Evolutionary conservation across 1,284 basidiomycete genomes (phyloP), one percentile per base, ranked within the genome.

Genomic region (Jaminaea rosea): DNA sequence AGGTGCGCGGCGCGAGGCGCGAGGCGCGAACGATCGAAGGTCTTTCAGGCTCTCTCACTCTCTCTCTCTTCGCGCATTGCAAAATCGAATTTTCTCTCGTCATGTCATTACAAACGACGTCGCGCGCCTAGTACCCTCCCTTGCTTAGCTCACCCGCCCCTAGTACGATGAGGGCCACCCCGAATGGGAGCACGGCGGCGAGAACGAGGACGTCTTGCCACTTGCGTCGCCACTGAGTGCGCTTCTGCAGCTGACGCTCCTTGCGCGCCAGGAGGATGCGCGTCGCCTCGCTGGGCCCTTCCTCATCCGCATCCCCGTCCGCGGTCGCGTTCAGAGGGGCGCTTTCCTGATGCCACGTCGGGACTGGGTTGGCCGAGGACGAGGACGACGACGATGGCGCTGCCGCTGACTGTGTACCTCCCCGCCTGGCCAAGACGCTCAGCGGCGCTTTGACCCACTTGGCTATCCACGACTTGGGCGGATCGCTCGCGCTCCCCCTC

Each of bases 231-330:
- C 55, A 39, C 15, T 47, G 11, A n/a, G 50, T 52, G 21, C 55
- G 37, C 28, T 47, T 44, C 55, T 72, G 70, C 46, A 72, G 41
- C 27, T 69, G 56, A 4, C 67, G 53, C 42, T 72, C 70, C 45
- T 72, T 72, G 9, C 65, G 58, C 0, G 69, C 70, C 5, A 72
- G 56, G 29, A 72, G 37, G 24, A 71, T 66, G 10, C 64, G 50
- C 3, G 67, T 67, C 3, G 64, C 65, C 24, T 66, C 65, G 47
- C 69, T 67, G 13, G 26, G 24, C n/a, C 28, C 24, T 29, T 26
- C n/a, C 4, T 44, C 19, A 26, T 37, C 47, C 4, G 39, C 19
- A 7, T 28, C 26, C 26, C 8, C 8, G 28, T 21, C 17, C 17
- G 37, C 39, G 23, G 44, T 19, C 13, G 29, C 24, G 34, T 6